Percentiles rank a stretch among this genome's conserved stretches.
Evolutionary conservation across 129 eudicot genomes (phyloP).

Genomic region (Tagetes patula): DNA sequence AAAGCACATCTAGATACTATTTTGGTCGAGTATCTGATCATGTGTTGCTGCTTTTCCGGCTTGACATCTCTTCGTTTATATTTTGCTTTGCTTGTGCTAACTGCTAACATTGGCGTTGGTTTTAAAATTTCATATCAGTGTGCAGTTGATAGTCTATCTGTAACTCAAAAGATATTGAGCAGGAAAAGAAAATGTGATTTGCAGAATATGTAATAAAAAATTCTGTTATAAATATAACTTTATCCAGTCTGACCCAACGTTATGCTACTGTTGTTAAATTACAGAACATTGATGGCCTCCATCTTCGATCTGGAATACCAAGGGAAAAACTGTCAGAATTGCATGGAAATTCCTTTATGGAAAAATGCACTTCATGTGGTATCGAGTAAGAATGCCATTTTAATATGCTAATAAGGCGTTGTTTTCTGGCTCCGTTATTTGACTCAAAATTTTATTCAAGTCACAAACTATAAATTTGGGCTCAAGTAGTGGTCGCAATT

Average conservation of each 20-base stretch:
- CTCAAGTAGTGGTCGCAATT: constrained; percentile 12
- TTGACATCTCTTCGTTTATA: background rate
- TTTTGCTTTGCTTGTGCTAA: background rate
- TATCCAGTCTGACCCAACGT: background rate
- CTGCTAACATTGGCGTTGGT: background rate
- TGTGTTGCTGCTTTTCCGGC: background rate
- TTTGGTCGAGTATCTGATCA: background rate
- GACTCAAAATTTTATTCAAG: background rate
- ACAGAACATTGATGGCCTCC: constrained; percentile 92
- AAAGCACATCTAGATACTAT: background rate
- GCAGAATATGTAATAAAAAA: background rate
- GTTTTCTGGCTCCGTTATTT: constrained; percentile 1
- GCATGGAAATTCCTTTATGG: constrained; percentile 95
- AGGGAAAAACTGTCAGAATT: constrained; percentile 87
- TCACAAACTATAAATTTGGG: constrained; percentile 17
- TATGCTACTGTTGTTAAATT: constrained; percentile 24
- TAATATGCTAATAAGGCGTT: constrained; percentile 4
- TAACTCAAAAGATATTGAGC: no score
- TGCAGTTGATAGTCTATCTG: background rate
- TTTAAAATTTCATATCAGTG: background rate
- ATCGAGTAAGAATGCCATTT: constrained; percentile 50
- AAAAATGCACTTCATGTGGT: constrained; percentile 75
- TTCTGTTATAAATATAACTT: constrained; percentile 17
- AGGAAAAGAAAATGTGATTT: no score
- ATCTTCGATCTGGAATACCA: constrained; percentile 93